Conservation (phyloP, 164 flowering plant species). For the Protea cynaroides region DNA sequence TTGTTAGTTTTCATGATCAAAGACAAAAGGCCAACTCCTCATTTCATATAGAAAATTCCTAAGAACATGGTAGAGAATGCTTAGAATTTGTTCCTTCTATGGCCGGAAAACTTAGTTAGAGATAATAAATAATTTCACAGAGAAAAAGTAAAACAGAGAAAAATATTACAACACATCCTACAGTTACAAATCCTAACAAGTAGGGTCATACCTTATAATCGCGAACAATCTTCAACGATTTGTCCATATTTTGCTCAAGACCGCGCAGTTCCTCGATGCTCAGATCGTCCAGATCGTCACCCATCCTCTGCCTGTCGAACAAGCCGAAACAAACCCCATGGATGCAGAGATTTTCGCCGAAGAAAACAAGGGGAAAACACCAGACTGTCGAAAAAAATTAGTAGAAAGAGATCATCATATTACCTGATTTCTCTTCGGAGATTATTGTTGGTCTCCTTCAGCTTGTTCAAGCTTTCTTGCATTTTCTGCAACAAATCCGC, state of each 20-base stretch:
- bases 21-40: not conserved
- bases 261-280: slow-evolving; percentile 28
- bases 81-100: too few relatives aligned
- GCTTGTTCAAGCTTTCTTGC: slow-evolving; percentile 43
- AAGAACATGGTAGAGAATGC: too few relatives aligned
- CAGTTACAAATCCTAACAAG: too few relatives aligned
- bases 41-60: too few relatives aligned
- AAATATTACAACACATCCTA: too few relatives aligned
- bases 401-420: not conserved
- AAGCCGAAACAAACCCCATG: not conserved
- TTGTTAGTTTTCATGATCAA: slow-evolving; percentile 1
- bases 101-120: too few relatives aligned
- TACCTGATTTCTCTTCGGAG: slow-evolving; percentile 61
- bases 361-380: not conserved
- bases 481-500: slow-evolving; percentile 34
- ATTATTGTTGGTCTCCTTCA: slow-evolving; percentile 42
- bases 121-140: too few relatives aligned
- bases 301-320: slow-evolving; percentile 47
- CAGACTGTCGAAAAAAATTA: not conserved
- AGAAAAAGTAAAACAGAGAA: too few relatives aligned
- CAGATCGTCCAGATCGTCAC: slow-evolving; percentile 39
- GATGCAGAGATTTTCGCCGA: not conserved
- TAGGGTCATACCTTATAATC: slow-evolving; percentile 31
- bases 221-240: slow-evolving; percentile 27
- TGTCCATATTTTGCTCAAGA: slow-evolving; percentile 42